Evolutionary conservation across 129 eudicot species (phyloP).

Genomic region (carrot (Daucus carota)): DNA sequence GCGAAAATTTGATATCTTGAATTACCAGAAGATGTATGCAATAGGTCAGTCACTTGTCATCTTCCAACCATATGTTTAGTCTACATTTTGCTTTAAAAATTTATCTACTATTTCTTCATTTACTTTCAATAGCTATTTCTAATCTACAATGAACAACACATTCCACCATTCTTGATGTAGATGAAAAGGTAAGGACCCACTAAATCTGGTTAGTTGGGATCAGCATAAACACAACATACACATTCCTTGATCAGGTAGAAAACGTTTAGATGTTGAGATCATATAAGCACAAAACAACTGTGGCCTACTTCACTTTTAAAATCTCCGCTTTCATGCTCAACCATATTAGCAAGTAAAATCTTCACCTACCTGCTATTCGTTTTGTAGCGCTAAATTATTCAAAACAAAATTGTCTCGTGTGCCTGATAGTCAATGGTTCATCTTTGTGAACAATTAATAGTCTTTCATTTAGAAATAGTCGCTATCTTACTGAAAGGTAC

Average conservation of each 20-base stretch:
- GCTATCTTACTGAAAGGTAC: background rate
- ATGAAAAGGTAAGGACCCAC: constrained; percentile 37
- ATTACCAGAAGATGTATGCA: constrained; percentile 96
- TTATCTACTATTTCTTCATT: background rate
- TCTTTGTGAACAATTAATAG: background rate
- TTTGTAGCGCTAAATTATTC: background rate
- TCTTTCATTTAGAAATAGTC: background rate
- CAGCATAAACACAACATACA: constrained; percentile 27
- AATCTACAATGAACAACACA: constrained; percentile 8
- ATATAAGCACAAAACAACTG: background rate
- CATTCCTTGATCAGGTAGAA: constrained; percentile 1
- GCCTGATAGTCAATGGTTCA: background rate
- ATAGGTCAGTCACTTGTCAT: constrained; percentile 47
- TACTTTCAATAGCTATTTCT: constrained; percentile 3
- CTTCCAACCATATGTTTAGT: background rate
- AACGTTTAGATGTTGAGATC: background rate
- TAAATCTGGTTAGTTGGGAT: constrained; percentile 38
- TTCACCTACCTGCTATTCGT: background rate
- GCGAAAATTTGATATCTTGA: constrained; percentile 92
- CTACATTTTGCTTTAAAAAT: background rate
- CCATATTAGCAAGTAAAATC: background rate
- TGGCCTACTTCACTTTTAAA: background rate
- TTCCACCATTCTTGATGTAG: constrained; percentile 23
- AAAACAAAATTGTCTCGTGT: background rate
- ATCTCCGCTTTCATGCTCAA: background rate